These are phyloP conservation scores for Sutorius australiensis DNA, from an alignment of 768 basidiomycete genomes.

Conservation along the genomic window DNA sequence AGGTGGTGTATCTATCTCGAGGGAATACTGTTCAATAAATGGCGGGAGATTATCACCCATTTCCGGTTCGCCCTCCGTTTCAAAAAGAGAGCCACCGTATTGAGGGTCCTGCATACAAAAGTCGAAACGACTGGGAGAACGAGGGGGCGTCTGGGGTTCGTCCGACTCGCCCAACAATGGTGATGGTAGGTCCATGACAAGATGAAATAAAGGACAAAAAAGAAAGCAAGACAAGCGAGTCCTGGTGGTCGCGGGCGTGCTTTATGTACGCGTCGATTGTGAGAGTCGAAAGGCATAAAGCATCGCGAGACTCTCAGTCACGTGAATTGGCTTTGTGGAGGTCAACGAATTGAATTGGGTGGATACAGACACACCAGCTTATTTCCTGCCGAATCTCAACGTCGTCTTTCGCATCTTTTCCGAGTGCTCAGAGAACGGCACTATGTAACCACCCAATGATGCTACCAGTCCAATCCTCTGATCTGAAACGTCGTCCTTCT, in stretches of 20 bases:
- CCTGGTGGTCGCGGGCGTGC: slow-evolving; percentile 3
- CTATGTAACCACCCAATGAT: slow-evolving; percentile 37
- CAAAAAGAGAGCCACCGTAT: background rate
- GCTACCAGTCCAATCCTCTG: slow-evolving; percentile 27
- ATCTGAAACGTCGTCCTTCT: slow-evolving; percentile 21
- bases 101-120: slow-evolving; percentile 27
- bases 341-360: slow-evolving; percentile 9
- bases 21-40: slow-evolving; percentile 8
- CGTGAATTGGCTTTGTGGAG: slow-evolving; percentile 22
- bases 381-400: slow-evolving; percentile 26
- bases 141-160: slow-evolving; percentile 30
- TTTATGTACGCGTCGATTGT: slow-evolving; percentile 10
- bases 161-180: slow-evolving; percentile 12
- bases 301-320: slow-evolving; percentile 19
- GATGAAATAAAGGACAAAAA: background rate
- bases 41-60: background rate
- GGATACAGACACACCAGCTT: slow-evolving; percentile 24
- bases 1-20: background rate
- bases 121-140: slow-evolving; percentile 48
- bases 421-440: slow-evolving; percentile 39
- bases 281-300: slow-evolving; percentile 20
- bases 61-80: background rate
- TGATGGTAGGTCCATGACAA: slow-evolving; percentile 8
- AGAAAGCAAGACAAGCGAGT: background rate
- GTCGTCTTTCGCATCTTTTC: slow-evolving; percentile 37